Percentiles rank a stretch among this genome's conserved stretches.
Evolutionary conservation across 441 rosid species (phyloP).

Genomic region (Euphorbia schlechtendalii): DNA sequence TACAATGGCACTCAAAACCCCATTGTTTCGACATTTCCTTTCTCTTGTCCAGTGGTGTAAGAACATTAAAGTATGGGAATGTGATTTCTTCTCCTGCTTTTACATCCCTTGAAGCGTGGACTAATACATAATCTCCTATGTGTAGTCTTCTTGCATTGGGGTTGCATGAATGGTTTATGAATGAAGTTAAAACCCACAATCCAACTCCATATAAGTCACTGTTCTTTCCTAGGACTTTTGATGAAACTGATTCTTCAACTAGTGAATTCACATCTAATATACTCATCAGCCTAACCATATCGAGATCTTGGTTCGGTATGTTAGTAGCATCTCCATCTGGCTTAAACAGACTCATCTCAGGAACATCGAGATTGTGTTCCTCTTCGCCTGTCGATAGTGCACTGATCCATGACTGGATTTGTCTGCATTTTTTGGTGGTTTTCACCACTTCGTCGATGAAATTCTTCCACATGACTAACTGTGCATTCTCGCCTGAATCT

Average conservation of each 20-base stretch:
- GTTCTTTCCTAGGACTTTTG: slow-evolving; percentile 74
- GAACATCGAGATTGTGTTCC: slow-evolving; percentile 47
- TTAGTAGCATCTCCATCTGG: slow-evolving; percentile 34
- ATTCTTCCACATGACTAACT: slow-evolving; percentile 82
- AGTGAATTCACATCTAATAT: slow-evolving; percentile 83
- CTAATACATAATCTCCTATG: slow-evolving; percentile 55
- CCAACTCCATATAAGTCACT: slow-evolving; percentile 76
- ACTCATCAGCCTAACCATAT: slow-evolving; percentile 42
- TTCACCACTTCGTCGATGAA: slow-evolving; percentile 51
- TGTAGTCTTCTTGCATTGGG: slow-evolving; percentile 75
- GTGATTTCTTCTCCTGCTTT: slow-evolving; percentile 82
- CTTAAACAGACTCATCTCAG: slow-evolving; percentile 51
- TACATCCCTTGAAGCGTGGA: slow-evolving; percentile 72
- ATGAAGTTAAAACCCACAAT: slow-evolving; percentile 68
- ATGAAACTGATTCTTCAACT: slow-evolving; percentile 62
- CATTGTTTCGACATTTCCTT: slow-evolving; percentile 56
- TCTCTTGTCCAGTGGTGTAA: slow-evolving; percentile 43
- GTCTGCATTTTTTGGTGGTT: slow-evolving; percentile 35
- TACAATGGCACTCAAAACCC: slow-evolving; percentile 71
- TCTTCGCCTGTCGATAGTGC: slow-evolving; percentile 54
- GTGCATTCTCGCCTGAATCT: slow-evolving; percentile 50
- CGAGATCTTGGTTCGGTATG: slow-evolving; percentile 26
- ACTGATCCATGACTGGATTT: slow-evolving; percentile 35
- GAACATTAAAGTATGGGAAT: slow-evolving; percentile 62
- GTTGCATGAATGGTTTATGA: slow-evolving; percentile 75